Conservation (phyloP, 1,139 yeast species). For the Candida tetrigidarum region DNA sequence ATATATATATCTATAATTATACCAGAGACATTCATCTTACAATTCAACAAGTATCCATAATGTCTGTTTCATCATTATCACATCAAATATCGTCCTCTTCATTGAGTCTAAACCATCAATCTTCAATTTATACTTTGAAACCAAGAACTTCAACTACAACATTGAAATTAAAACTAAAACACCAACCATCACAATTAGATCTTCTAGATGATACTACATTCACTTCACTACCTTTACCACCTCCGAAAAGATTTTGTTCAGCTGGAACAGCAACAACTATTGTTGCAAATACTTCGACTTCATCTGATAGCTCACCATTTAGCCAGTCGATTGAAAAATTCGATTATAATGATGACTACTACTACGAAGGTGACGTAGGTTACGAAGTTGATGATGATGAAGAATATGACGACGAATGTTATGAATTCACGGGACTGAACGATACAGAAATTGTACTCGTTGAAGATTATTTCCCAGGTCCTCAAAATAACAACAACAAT, state of each 20-base stretch:
- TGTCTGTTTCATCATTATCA: constrained; percentile 3
- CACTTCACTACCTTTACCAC: constrained; percentile 70
- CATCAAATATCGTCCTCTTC: not conserved
- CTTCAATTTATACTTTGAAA: constrained; percentile 5
- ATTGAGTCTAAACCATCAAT: not conserved
- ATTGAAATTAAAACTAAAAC: constrained; percentile 12
- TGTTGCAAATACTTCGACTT: not conserved
- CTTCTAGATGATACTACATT: constrained; percentile 62
- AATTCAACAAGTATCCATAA: not conserved
- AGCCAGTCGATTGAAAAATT: constrained; percentile 3
- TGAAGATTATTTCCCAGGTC: constrained; percentile 48
- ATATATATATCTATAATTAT: not conserved
- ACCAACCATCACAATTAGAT: constrained; percentile 60
- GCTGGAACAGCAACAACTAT: constrained; percentile 3
- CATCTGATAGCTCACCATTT: constrained; percentile 1
- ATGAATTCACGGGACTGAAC: constrained; percentile 9
- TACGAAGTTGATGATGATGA: constrained; percentile 16
- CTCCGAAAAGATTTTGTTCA: constrained; percentile 36
- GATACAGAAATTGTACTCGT: constrained; percentile 41
- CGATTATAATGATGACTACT: constrained; percentile 1
- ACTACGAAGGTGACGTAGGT: constrained; percentile 10
- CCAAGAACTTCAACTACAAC: constrained; percentile 1
- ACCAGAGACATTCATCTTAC: too few relatives aligned
- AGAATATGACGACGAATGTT: constrained; percentile 18
- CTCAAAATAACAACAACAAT: constrained; percentile 11